These are phyloP conservation scores for Galerina marginata DNA, from an alignment of 768 basidiomycete genomes.

Conservation along the genomic window DNA sequence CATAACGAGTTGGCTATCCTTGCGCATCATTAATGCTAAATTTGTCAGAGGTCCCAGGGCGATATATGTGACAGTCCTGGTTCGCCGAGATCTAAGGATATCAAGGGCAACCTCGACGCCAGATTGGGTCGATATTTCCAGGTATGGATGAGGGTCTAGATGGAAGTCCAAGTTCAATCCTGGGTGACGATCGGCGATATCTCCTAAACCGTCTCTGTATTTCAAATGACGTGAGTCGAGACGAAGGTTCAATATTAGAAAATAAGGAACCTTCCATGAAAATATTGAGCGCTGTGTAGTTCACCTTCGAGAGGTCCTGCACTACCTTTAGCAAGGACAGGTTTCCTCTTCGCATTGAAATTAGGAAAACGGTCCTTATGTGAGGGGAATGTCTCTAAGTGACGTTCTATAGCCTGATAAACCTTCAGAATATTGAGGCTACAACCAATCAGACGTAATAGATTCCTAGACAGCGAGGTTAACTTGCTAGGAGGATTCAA, in stretches of 20 bases:
- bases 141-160: constrained; percentile 42
- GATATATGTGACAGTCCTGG: constrained; percentile 70
- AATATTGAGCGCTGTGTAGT: constrained; percentile 79
- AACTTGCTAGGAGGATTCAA: constrained; percentile 64
- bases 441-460: constrained; percentile 1
- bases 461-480: not conserved
- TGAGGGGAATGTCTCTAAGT: constrained; percentile 60
- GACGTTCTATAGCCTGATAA: constrained; percentile 68
- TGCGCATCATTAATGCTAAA: constrained; percentile 67
- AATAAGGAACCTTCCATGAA: constrained; percentile 69
- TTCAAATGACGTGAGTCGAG: not conserved
- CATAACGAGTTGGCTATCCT: constrained; percentile 56
- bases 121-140: constrained; percentile 50
- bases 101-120: constrained; percentile 60
- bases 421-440: constrained; percentile 79
- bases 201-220: constrained; percentile 70
- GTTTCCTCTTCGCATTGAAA: constrained; percentile 53
- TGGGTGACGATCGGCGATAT: constrained; percentile 66
- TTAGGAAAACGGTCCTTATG: constrained; percentile 65
- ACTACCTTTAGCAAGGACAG: constrained; percentile 69
- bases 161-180: constrained; percentile 52
- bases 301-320: constrained; percentile 73
- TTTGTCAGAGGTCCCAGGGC: constrained; percentile 82
- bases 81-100: constrained; percentile 55
- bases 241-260: not conserved